phyloP scores from a whole-genome alignment of 139 green algal species.

The Chloropicon primus region DNA sequence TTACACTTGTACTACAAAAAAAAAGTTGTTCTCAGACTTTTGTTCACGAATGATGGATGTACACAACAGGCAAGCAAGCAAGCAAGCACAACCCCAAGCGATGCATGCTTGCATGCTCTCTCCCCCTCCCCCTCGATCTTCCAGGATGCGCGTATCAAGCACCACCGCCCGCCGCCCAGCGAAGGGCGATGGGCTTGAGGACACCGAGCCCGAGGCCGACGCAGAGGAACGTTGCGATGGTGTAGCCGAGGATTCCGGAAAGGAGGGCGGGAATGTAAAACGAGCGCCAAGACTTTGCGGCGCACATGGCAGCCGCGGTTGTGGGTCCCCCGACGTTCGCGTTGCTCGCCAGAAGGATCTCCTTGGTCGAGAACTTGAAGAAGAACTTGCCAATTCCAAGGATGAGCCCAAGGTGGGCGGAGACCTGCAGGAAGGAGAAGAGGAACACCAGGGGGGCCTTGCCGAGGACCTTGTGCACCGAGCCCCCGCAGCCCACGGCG shows the following conservation, averaged over 20 bases:
- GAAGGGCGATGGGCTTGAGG: constrained; percentile 14
- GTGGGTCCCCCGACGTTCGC: constrained; percentile 84
- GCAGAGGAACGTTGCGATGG: constrained; percentile 33
- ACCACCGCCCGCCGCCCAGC: too few species aligned
- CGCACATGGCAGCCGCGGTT: constrained; percentile 79
- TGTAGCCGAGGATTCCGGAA: constrained; percentile 72
- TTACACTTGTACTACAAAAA: too few species aligned
- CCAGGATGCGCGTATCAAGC: too few species aligned
- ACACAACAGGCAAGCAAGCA: too few species aligned
- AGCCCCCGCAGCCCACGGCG: neutral
- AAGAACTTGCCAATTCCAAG: constrained; percentile 41
- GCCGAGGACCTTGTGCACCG: constrained; percentile 28
- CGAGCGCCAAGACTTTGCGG: constrained; percentile 64
- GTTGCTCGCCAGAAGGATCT: constrained; percentile 61
- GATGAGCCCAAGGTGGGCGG: constrained; percentile 38
- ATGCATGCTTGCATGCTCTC: too few species aligned
- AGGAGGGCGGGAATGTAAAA: constrained; percentile 67
- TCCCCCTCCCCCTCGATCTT: too few species aligned
- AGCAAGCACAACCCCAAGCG: too few species aligned
- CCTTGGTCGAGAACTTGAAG: constrained; percentile 36
- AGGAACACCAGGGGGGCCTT: constrained; percentile 72
- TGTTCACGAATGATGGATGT: too few species aligned
- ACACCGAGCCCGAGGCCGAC: constrained; percentile 31
- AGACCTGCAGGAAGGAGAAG: constrained; percentile 57
- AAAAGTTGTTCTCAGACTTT: too few species aligned